Evolutionary conservation across 345 rosid genomes (phyloP), one percentile per base, ranked within the genome.

Genomic region (Citrus unshiu): DNA sequence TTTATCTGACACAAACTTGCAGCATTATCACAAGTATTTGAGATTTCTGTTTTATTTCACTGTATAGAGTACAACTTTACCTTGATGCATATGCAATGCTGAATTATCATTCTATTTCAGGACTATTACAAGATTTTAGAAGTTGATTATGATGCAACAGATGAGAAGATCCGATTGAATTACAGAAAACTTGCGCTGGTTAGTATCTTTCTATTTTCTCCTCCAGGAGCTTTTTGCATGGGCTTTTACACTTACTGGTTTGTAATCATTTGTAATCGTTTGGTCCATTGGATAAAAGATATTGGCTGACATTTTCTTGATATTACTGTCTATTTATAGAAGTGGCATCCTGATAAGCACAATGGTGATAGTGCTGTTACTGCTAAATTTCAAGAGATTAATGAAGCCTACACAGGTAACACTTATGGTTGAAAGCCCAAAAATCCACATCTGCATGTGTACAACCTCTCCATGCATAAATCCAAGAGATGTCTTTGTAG

Each of bases 261-360:
- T 70, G 57, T 71, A 60, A 39, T 65, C 37, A 6, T 74, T 63
- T 70, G 57, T 71, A 65, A 32, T 65, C 37, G 3, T 70, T 63
- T 22, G 68, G 49, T 81, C 58, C 60, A 68, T 66, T 32, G 46
- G 37, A 75, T 62, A 49, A 65, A 27, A 32, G 57, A 56, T 30
- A 51, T 65, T 78, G 78, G 86, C 68, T 22, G 43, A 49, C 14
- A 4, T 68, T 65, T 78, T 14, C 59, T 32, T 73, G 57, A 68
- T 77, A 32, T 79, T 81, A 10, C 63, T 35, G 66, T 81, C 70
- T 71, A 51, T 76, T 7, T 29, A 39, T 70, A 93, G 95, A 91
- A 90, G 86, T 93, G 95, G 95, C 97, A 93, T 83, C 95, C 97
- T 58, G 97, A 91, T 83, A 91, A 93, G 79, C 95, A 91, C 91